Percentiles rank a stretch among this genome's conserved stretches.
phyloP scores from a whole-genome alignment of 306 rosid species.

The Lagenaria siceraria region DNA sequence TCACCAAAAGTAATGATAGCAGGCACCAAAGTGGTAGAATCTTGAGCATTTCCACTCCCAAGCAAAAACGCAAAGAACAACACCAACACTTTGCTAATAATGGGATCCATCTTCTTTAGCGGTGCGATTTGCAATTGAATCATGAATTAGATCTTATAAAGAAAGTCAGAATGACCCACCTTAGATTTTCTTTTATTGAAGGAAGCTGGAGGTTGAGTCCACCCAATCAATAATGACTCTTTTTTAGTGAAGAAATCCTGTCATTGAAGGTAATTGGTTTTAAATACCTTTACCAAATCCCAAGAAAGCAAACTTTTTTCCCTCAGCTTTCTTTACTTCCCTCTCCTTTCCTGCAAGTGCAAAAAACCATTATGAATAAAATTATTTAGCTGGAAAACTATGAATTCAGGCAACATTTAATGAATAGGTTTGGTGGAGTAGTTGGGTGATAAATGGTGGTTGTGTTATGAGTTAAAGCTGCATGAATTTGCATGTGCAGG shows the following conservation, averaged over 20 bases:
- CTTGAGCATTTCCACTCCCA: conserved; percentile 44
- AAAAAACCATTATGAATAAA: conserved; percentile 6
- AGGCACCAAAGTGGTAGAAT: conserved; percentile 55
- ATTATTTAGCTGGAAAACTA: conserved; percentile 5
- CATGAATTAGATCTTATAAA: conserved; percentile 18
- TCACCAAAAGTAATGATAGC: conserved; percentile 84
- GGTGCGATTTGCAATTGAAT: conserved; percentile 6
- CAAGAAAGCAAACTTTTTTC: background rate
- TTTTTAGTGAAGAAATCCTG: background rate
- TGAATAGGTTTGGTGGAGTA: conserved; percentile 8
- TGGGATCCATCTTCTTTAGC: conserved; percentile 24
- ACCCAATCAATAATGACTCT: conserved; percentile 38
- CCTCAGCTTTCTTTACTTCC: background rate
- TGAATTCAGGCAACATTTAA: conserved; percentile 4
- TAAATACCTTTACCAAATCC: conserved; percentile 5
- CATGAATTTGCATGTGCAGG: conserved; percentile 36
- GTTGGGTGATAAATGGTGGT: conserved; percentile 22
- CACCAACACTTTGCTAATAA: conserved; percentile 22
- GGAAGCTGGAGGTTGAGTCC: conserved; percentile 59
- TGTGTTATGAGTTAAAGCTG: conserved; percentile 6
- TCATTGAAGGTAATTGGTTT: conserved; percentile 12
- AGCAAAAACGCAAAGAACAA: conserved; percentile 22
- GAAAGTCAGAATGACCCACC: conserved; percentile 14
- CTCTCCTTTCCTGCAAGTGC: conserved; percentile 8
- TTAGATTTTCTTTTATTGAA: conserved; percentile 10